Conservation (phyloP, 305 asterid genomes). For the Plantago coronopus region DNA sequence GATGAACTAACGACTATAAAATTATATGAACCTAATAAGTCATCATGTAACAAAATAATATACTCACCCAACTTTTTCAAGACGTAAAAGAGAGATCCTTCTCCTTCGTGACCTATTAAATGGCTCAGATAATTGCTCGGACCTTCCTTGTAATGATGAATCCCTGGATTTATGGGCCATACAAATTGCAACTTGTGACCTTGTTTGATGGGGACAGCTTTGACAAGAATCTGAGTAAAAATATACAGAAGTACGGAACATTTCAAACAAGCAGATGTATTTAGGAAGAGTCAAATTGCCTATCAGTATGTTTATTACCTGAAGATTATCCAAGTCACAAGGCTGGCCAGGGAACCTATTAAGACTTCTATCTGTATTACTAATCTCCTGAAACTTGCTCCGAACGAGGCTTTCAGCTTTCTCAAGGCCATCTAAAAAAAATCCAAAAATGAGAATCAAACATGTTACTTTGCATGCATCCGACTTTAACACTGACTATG, state of each 20-base stretch:
- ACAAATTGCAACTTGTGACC: slow-evolving; percentile 83
- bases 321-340: slow-evolving; percentile 73
- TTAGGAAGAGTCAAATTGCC: background rate
- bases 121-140: slow-evolving; percentile 79
- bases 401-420: slow-evolving; percentile 66
- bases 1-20: slow-evolving; percentile 16
- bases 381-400: slow-evolving; percentile 77
- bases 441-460: background rate
- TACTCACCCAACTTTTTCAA: slow-evolving; percentile 92
- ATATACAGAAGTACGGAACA: slow-evolving; percentile 17
- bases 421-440: slow-evolving; percentile 64
- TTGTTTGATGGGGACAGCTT: slow-evolving; percentile 85
- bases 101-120: slow-evolving; percentile 99
- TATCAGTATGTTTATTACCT: slow-evolving; percentile 39
- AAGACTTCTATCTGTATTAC: slow-evolving; percentile 46
- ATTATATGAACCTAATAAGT: background rate
- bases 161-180: slow-evolving; percentile 89
- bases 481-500: slow-evolving; percentile 25
- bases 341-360: slow-evolving; percentile 76
- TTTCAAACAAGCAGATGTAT: too few relatives aligned
- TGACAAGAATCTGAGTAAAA: slow-evolving; percentile 68
- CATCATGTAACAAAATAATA: slow-evolving; percentile 27
- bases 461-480: slow-evolving; percentile 5
- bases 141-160: slow-evolving; percentile 83
- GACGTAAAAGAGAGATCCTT: slow-evolving; percentile 85